These are phyloP conservation scores for Podila clonocystis DNA, from an alignment of 192 early-diverging fungal species.

Conservation along the genomic window DNA sequence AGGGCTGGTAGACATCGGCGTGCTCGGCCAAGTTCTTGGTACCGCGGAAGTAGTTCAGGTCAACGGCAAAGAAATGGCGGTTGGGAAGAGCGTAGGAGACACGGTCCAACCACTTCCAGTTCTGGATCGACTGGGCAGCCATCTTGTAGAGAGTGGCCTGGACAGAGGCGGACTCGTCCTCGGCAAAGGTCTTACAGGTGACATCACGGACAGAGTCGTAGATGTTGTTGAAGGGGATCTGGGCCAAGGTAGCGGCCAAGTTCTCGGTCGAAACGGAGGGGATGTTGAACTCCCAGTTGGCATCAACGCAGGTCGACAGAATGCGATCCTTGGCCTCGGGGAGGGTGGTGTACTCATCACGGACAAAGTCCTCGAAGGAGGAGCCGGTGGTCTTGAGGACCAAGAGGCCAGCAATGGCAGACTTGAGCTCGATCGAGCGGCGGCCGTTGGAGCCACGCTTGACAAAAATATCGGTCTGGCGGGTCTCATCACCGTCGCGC, in stretches of 20 bases:
- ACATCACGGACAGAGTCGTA: constrained; percentile 67
- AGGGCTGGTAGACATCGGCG: constrained; percentile 77
- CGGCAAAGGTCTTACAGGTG: constrained; percentile 81
- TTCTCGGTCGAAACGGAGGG: constrained; percentile 19
- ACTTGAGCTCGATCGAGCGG: constrained; percentile 58
- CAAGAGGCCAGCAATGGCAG: constrained; percentile 76
- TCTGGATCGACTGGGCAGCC: constrained; percentile 69
- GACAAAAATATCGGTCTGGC: constrained; percentile 67
- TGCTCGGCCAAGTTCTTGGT: constrained; percentile 75
- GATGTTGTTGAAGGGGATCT: constrained; percentile 63
- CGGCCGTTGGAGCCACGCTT: constrained; percentile 49
- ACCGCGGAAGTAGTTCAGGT: constrained; percentile 72
- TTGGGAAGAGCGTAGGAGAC: constrained; percentile 81
- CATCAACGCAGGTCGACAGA: constrained; percentile 78
- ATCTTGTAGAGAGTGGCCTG: constrained; percentile 86
- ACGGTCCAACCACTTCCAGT: constrained; percentile 65
- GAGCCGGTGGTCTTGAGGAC: constrained; percentile 89
- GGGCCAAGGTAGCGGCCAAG: constrained; percentile 22
- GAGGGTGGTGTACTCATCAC: constrained; percentile 79
- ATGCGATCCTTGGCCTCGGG: constrained; percentile 80
- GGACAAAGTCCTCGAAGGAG: constrained; percentile 76
- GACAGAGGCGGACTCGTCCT: constrained; percentile 80
- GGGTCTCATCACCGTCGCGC: constrained; percentile 75
- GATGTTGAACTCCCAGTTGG: constrained; percentile 68
- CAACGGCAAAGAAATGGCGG: constrained; percentile 80